These are phyloP conservation scores for Sporothrix schenckii DNA, from an alignment of 2,329 filamentous ascomycete genomes.

Conservation along the genomic window DNA sequence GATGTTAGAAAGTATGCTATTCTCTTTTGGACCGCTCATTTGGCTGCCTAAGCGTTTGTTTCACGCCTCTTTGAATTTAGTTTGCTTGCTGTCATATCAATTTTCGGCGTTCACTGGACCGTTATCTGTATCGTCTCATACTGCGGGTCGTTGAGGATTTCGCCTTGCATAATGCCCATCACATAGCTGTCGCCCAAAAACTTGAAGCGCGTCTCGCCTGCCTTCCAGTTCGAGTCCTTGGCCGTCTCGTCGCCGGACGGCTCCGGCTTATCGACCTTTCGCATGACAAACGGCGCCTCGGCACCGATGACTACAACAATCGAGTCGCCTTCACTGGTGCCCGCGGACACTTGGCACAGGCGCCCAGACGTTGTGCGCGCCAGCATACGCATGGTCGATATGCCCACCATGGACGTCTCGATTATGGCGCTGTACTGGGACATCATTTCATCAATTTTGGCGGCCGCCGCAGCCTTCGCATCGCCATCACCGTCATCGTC, in stretches of 20 bases:
- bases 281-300: constrained; percentile 20
- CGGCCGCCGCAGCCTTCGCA: background rate
- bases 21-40: too few relatives aligned
- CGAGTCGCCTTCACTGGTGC: background rate
- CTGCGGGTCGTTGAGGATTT: background rate
- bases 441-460: background rate
- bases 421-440: constrained; percentile 2
- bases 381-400: constrained; percentile 1
- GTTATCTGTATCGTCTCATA: constrained; percentile 10
- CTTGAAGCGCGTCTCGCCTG: background rate
- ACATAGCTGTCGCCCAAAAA: constrained; percentile 16
- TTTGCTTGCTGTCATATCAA: background rate
- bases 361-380: background rate
- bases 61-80: background rate
- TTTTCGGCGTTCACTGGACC: background rate
- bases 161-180: constrained; percentile 20
- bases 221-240: background rate
- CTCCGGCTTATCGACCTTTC: background rate
- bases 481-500: too few relatives aligned
- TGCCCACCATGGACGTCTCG: constrained; percentile 6
- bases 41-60: background rate
- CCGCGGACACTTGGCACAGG: background rate
- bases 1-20: background rate
- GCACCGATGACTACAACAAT: constrained; percentile 8
- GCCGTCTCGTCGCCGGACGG: background rate